Conservation (phyloP, 805 yeast genomes). For the Starmerella apis region DNA sequence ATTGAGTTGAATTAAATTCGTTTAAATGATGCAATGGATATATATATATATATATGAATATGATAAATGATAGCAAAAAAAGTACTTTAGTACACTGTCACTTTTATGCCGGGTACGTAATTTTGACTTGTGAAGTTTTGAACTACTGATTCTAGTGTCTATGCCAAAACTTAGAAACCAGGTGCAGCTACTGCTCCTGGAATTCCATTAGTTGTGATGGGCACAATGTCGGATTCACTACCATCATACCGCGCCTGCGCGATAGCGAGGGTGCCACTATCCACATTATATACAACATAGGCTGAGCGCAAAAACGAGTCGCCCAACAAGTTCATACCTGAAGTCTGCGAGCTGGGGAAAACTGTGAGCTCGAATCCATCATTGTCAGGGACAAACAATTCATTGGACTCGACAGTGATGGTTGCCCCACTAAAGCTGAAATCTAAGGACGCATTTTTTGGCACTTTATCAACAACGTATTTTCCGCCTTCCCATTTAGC, state of each 20-base stretch:
- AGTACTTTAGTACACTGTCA: too few relatives aligned
- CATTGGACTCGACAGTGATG: constrained; percentile 23
- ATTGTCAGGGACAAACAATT: constrained; percentile 22
- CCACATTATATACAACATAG: constrained; percentile 57
- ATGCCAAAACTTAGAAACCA: neutral
- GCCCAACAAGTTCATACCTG: constrained; percentile 41
- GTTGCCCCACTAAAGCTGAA: constrained; percentile 22
- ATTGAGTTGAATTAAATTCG: too few relatives aligned
- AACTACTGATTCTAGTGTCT: neutral
- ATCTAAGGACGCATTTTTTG: constrained; percentile 6
- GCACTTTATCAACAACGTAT: constrained; percentile 2
- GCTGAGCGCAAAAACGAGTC: constrained; percentile 54
- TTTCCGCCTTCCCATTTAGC: constrained; percentile 9
- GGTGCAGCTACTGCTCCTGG: neutral
- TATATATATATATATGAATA: too few relatives aligned
- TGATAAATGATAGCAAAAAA: too few relatives aligned
- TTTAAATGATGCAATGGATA: too few relatives aligned
- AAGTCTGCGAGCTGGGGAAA: constrained; percentile 17
- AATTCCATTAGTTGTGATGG: neutral
- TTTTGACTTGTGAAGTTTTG: neutral
- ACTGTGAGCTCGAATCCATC: constrained; percentile 10
- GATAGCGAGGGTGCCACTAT: constrained; percentile 43
- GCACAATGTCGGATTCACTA: constrained; percentile 1
- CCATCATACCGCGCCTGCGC: constrained; percentile 38
- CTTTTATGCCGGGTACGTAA: too few relatives aligned